Conservation (phyloP, 2,329 filamentous ascomycete species). For the Aspergillus bombycis region DNA sequence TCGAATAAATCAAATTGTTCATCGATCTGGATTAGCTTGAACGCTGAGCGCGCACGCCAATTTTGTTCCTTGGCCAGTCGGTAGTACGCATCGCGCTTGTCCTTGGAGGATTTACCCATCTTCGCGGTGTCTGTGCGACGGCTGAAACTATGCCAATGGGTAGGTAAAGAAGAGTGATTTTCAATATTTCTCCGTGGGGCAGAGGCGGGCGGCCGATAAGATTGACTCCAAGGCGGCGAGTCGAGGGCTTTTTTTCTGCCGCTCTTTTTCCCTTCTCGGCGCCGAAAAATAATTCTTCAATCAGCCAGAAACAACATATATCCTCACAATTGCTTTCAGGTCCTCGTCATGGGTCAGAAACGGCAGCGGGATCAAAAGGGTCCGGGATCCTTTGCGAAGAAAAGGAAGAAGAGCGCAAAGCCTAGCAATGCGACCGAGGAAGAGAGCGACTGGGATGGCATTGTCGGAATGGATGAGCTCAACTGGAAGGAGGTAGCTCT, state of each 20-base stretch:
- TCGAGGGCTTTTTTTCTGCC: constrained; percentile 36
- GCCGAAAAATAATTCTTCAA: constrained; percentile 15
- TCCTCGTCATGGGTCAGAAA: constrained; percentile 39
- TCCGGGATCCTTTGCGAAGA: constrained; percentile 33
- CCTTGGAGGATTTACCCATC: constrained; percentile 98
- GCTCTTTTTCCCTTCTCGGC: constrained; percentile 36
- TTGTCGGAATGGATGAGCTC: constrained; percentile 54
- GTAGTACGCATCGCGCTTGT: constrained; percentile 98
- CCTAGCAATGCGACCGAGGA: constrained; percentile 15
- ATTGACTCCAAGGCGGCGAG: constrained; percentile 29
- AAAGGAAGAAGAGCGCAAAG: constrained; percentile 37
- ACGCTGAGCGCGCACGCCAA: constrained; percentile 93
- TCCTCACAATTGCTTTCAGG: neutral
- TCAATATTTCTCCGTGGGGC: constrained; percentile 31
- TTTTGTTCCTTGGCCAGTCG: constrained; percentile 97
- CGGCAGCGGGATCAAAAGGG: constrained; percentile 37
- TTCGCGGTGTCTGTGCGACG: constrained; percentile 4
- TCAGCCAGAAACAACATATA: neutral
- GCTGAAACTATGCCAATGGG: constrained; percentile 6
- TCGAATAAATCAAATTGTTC: constrained; percentile 93
- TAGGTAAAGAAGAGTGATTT: constrained; percentile 2
- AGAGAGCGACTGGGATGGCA: constrained; percentile 29
- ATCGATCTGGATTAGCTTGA: constrained; percentile 95
- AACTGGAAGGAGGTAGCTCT: constrained; percentile 67
- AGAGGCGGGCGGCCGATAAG: constrained; percentile 33